Conservation (phyloP, 1,139 yeast species). For the Kodamaea anthophila region DNA sequence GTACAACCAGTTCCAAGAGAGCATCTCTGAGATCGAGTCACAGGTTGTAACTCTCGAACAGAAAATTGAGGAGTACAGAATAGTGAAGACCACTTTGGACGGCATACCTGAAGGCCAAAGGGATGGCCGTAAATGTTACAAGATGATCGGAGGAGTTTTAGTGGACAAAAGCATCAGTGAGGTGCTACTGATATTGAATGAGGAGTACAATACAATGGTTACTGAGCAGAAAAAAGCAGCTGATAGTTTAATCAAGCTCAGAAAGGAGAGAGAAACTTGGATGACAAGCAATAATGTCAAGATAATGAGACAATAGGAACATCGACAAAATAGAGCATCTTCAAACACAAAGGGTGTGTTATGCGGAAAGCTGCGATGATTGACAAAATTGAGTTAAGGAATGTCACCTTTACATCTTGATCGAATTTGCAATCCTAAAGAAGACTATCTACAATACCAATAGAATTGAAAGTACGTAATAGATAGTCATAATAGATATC, state of each 20-base stretch:
- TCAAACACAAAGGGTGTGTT: background rate
- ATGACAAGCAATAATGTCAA: slow-evolving; percentile 60
- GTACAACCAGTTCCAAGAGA: slow-evolving; percentile 59
- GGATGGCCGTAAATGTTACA: slow-evolving; percentile 69
- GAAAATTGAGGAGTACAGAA: slow-evolving; percentile 36
- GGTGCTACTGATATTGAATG: slow-evolving; percentile 60
- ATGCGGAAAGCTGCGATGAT: background rate
- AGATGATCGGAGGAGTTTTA: slow-evolving; percentile 92
- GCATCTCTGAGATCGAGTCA: slow-evolving; percentile 49
- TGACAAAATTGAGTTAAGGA: too few species aligned
- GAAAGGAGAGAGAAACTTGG: slow-evolving; percentile 62
- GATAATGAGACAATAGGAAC: slow-evolving; percentile 37
- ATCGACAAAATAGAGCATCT: background rate
- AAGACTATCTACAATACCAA: too few species aligned
- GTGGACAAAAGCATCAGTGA: slow-evolving; percentile 78
- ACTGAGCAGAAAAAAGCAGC: slow-evolving; percentile 40
- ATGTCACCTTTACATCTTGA: too few species aligned
- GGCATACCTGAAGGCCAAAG: slow-evolving; percentile 44
- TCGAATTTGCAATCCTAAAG: too few species aligned
- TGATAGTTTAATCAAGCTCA: slow-evolving; percentile 39
- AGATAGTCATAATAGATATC: too few species aligned
- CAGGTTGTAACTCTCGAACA: slow-evolving; percentile 47
- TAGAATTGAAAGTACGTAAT: too few species aligned
- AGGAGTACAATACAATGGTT: slow-evolving; percentile 40
- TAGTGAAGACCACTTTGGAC: slow-evolving; percentile 42